Conservation (phyloP, 345 rosid species). For the Hibiscus tridactylites region DNA sequence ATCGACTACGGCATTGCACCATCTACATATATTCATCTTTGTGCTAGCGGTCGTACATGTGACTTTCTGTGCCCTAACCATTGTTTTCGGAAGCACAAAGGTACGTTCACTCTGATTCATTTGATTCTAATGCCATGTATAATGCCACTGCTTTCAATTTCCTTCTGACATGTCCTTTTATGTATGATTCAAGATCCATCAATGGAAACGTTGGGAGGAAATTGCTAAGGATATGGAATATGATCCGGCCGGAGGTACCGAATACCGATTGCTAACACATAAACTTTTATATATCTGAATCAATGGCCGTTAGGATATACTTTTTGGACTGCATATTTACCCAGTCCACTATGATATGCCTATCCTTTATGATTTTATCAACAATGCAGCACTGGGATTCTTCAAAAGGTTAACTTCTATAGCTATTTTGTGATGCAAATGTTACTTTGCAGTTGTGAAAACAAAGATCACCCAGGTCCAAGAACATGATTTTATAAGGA, state of each 20-base stretch:
- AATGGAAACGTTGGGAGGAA: conserved; percentile 67
- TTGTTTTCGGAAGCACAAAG: conserved; percentile 67
- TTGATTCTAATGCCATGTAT: not conserved
- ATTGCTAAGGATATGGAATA: conserved; percentile 14
- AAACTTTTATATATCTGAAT: not conserved
- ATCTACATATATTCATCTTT: conserved; percentile 80
- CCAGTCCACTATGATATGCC: not conserved
- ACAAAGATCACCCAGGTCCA: conserved; percentile 38
- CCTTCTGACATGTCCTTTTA: not conserved
- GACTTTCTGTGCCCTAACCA: conserved; percentile 61
- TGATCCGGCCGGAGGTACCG: conserved; percentile 31
- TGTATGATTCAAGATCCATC: conserved; percentile 33
- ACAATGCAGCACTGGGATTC: not conserved
- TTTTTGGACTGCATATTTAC: not conserved
- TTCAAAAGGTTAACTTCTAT: not conserved
- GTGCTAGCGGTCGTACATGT: conserved; percentile 70
- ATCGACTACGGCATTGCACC: conserved; percentile 60
- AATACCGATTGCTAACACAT: not conserved
- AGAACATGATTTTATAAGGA: conserved; percentile 47
- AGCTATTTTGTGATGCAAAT: not conserved
- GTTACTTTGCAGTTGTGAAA: not conserved
- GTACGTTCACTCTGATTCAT: conserved; percentile 13
- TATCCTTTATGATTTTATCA: not conserved
- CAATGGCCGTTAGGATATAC: not conserved
- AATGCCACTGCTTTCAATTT: not conserved